A percentile compares a stretch with the other conserved stretches of the same genome.
Evolutionary conservation across 768 basidiomycete genomes (phyloP).

Genomic region (Rhizopogon sp.): DNA sequence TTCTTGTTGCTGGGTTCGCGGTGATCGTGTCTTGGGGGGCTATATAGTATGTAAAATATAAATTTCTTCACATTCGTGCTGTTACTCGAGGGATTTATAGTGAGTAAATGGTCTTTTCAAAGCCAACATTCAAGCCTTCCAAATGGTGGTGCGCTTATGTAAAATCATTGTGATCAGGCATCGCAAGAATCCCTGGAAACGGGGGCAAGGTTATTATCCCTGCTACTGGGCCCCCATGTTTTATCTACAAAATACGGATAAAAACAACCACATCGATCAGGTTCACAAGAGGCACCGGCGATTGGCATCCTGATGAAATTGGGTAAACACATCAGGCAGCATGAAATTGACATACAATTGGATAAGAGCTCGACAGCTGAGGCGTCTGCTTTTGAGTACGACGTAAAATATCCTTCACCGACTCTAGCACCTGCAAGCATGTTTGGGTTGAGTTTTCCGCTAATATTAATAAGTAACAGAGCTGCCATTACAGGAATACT

Average conservation of each 20-base stretch:
- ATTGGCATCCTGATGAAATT: not conserved
- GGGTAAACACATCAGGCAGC: no score
- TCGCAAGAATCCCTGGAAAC: no score
- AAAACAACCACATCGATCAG: not conserved
- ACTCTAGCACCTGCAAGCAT: not conserved
- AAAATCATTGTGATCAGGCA: no score
- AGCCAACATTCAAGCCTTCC: no score
- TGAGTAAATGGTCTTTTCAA: no score
- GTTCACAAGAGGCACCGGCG: not conserved
- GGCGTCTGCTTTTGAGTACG: not conserved
- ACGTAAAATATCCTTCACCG: not conserved
- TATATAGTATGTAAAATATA: not conserved
- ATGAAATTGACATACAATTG: not conserved
- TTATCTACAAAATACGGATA: not conserved
- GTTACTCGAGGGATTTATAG: no score
- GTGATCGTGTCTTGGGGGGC: not conserved
- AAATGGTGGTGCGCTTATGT: no score
- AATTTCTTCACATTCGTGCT: not conserved
- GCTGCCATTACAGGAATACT: not conserved
- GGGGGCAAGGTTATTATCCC: no score
- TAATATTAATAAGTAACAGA: slow-evolving; percentile 1
- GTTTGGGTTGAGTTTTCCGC: not conserved
- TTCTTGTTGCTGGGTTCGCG: not conserved
- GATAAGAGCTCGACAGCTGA: not conserved
- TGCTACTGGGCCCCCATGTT: not conserved